Evolutionary conservation across 371 early-diverging fungal genomes (phyloP).

Genomic region (Batkoa obscura): DNA sequence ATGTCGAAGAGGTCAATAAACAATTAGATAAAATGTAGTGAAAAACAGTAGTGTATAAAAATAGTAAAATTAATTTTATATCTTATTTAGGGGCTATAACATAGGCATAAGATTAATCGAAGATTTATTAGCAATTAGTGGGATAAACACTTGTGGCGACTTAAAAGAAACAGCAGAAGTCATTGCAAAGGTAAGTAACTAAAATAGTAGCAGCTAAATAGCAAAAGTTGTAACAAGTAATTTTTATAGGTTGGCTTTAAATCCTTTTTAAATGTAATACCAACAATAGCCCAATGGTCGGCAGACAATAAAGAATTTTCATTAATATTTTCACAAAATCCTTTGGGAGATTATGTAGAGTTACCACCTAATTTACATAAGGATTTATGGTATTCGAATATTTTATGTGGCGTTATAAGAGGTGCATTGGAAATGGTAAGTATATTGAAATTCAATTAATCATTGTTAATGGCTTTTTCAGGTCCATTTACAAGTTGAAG

Average conservation of each 20-base stretch:
- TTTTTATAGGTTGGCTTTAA: constrained; percentile 69
- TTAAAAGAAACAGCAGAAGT: constrained; percentile 85
- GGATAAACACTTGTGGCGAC: constrained; percentile 63
- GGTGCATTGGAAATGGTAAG: constrained; percentile 90
- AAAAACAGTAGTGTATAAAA: too few relatives aligned
- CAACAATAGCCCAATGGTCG: constrained; percentile 60
- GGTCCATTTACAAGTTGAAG: constrained; percentile 82
- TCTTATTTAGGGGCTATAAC: constrained; percentile 70
- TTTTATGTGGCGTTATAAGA: constrained; percentile 81
- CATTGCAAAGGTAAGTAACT: constrained; percentile 48
- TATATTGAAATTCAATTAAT: not conserved
- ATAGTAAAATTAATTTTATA: not conserved
- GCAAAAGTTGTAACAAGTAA: not conserved
- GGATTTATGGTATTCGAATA: constrained; percentile 89
- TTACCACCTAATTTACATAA: constrained; percentile 52
- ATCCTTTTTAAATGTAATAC: constrained; percentile 80
- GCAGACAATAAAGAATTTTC: constrained; percentile 72
- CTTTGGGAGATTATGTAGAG: constrained; percentile 80
- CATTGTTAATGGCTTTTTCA: constrained; percentile 8
- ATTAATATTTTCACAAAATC: constrained; percentile 82
- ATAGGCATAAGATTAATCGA: constrained; percentile 91
- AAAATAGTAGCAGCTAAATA: not conserved
- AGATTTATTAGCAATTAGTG: constrained; percentile 80
- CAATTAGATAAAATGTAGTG: constrained; percentile 89
- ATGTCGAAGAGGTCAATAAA: constrained; percentile 78